Percentiles rank a stretch among this genome's conserved stretches.
Evolutionary conservation across 495 filamentous ascomycete genomes (phyloP).

Genomic region (Penicillium diatomitis): DNA sequence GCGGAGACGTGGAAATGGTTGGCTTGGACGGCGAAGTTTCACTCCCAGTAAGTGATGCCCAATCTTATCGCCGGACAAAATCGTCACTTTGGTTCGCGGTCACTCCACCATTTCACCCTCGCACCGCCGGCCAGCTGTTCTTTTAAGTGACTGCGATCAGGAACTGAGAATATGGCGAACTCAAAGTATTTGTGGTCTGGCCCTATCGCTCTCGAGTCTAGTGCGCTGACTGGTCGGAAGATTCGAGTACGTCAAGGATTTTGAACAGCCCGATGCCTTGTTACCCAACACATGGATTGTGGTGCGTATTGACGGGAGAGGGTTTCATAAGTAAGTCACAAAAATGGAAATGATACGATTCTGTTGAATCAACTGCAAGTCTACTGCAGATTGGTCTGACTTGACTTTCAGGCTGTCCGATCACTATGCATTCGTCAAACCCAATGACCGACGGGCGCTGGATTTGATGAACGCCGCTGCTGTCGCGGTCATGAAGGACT

Average conservation of each 20-base stretch:
- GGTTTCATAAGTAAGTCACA: slow-evolving; percentile 72
- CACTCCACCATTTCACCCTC: slow-evolving; percentile 1
- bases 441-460: slow-evolving; percentile 80
- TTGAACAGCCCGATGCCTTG: slow-evolving; percentile 71
- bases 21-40: too few relatives aligned
- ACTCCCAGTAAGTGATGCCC: too few relatives aligned
- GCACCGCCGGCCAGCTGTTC: too few relatives aligned
- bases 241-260: slow-evolving; percentile 86
- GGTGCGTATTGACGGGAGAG: slow-evolving; percentile 82
- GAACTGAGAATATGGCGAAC: slow-evolving; percentile 44
- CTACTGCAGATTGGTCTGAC: not conserved
- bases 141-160: too few relatives aligned
- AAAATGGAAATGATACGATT: not conserved
- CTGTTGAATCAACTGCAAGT: not conserved
- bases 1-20: too few relatives aligned
- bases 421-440: slow-evolving; percentile 80
- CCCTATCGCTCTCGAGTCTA: not conserved
- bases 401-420: slow-evolving; percentile 52
- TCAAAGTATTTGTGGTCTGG: slow-evolving; percentile 41
- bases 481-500: slow-evolving; percentile 67
- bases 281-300: slow-evolving; percentile 92
- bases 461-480: slow-evolving; percentile 94
- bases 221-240: slow-evolving; percentile 29
- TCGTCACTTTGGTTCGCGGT: slow-evolving; percentile 7
- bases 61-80: slow-evolving; percentile 15